Conservation (phyloP, 2,329 filamentous ascomycete species). For the Fusarium chaquense region DNA sequence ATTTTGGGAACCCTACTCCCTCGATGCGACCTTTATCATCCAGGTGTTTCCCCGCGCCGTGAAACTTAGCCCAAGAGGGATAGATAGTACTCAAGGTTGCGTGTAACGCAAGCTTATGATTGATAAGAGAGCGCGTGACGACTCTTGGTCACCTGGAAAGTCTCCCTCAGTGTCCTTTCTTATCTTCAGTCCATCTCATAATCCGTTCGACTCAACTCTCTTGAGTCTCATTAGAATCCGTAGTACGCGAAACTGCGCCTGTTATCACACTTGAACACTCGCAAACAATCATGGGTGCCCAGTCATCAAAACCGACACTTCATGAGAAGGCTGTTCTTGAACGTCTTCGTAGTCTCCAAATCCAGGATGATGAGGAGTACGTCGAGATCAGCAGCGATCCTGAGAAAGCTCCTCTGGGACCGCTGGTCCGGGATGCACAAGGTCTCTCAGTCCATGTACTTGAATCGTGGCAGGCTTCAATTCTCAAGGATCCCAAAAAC, state of each 20-base stretch:
- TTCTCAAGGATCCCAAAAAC: constrained; percentile 74
- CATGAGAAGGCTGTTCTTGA: constrained; percentile 61
- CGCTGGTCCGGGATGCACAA: constrained; percentile 51
- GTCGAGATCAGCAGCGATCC: constrained; percentile 60
- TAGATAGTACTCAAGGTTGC: background rate
- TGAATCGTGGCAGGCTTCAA: constrained; percentile 69
- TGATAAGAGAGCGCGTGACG: constrained; percentile 38
- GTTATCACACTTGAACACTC: background rate
- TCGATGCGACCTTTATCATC: constrained; percentile 2
- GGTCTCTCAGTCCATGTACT: constrained; percentile 65
- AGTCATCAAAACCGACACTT: constrained; percentile 56
- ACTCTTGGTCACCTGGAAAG: constrained; percentile 1
- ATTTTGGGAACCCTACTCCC: no score
- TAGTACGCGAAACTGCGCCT: background rate
- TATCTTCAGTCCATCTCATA: background rate
- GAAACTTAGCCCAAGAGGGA: constrained; percentile 7
- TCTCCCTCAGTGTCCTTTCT: background rate
- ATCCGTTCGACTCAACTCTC: background rate
- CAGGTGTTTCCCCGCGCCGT: constrained; percentile 22
- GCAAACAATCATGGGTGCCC: constrained; percentile 56
- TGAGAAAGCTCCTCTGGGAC: constrained; percentile 42
- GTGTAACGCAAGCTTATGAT: constrained; percentile 16
- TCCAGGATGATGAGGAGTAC: constrained; percentile 66
- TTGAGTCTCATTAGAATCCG: background rate
- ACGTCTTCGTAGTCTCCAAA: constrained; percentile 58